A percentile compares a stretch with the other conserved stretches of the same genome.
phyloP scores from a whole-genome alignment of 2,329 filamentous ascomycete genomes.

The Aplosporella prunicola region DNA sequence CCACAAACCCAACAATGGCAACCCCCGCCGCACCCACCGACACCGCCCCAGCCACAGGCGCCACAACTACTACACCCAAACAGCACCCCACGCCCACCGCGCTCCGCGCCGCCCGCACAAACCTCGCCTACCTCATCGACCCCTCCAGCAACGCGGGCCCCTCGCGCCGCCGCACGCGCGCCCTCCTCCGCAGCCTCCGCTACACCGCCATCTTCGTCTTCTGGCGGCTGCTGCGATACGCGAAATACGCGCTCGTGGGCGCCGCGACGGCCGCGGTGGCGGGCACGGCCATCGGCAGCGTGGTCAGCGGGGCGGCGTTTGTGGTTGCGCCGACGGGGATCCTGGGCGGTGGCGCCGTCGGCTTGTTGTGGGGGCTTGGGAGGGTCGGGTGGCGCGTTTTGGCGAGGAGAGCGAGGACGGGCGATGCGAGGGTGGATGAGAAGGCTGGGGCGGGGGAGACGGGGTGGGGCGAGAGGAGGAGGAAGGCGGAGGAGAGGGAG shows the following conservation, averaged over 20 bases:
- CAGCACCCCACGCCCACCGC: no score
- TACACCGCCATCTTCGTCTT: constrained; percentile 33
- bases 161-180: constrained; percentile 28
- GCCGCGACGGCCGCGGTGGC: constrained; percentile 31
- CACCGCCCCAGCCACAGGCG: no score
- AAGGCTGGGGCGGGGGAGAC: constrained; percentile 4
- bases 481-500: background rate
- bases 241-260: constrained; percentile 35
- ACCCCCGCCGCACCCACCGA: no score
- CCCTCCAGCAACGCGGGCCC: constrained; percentile 25
- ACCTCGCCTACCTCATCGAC: constrained; percentile 29
- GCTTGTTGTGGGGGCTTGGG: constrained; percentile 30
- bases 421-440: constrained; percentile 18
- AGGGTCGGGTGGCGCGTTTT: constrained; percentile 28
- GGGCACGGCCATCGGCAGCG: constrained; percentile 26
- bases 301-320: constrained; percentile 32
- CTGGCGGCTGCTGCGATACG: constrained; percentile 34
- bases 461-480: no score
- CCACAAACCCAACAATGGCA: no score
- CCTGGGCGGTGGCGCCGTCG: constrained; percentile 26
- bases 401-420: constrained; percentile 19
- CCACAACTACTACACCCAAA: no score
- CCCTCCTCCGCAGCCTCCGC: constrained; percentile 28
- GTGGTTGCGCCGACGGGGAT: constrained; percentile 35
- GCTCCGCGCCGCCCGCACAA: no score